A percentile compares a stretch with the other conserved stretches of the same genome.
Conservation (phyloP, 1,284 basidiomycete genomes). For the Malassezia vespertilionis region DNA sequence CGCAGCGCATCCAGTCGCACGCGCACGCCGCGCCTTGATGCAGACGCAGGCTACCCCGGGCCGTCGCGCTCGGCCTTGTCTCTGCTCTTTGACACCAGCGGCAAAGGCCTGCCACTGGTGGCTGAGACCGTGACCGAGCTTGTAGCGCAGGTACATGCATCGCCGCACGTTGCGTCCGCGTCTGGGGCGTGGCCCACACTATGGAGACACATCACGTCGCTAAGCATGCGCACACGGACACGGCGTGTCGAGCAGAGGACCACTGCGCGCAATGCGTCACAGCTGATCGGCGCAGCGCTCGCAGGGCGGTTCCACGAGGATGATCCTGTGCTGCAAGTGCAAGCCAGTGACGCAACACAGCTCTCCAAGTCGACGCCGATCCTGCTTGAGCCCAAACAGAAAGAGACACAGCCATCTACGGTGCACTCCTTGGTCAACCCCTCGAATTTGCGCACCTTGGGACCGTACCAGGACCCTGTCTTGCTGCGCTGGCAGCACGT, state of each 20-base stretch:
- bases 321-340: background rate
- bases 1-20: too few relatives aligned
- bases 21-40: background rate
- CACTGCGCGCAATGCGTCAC: background rate
- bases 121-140: slow-evolving; percentile 10
- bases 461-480: slow-evolving; percentile 11
- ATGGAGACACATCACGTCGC: too few relatives aligned
- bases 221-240: too few relatives aligned
- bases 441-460: slow-evolving; percentile 22
- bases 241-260: too few relatives aligned
- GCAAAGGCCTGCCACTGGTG: slow-evolving; percentile 14
- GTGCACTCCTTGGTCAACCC: slow-evolving; percentile 42
- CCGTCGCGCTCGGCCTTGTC: background rate
- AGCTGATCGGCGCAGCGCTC: background rate
- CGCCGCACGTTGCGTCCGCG: background rate
- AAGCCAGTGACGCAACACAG: slow-evolving; percentile 9
- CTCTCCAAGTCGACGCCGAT: slow-evolving; percentile 25
- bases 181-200: too few relatives aligned
- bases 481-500: slow-evolving; percentile 63
- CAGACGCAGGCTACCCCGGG: background rate
- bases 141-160: background rate
- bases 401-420: background rate
- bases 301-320: background rate
- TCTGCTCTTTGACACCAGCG: slow-evolving; percentile 3
- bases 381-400: slow-evolving; percentile 16